These are phyloP conservation scores for Rutstroemia sp. DNA, from an alignment of 2,329 filamentous ascomycete species.

Conservation along the genomic window DNA sequence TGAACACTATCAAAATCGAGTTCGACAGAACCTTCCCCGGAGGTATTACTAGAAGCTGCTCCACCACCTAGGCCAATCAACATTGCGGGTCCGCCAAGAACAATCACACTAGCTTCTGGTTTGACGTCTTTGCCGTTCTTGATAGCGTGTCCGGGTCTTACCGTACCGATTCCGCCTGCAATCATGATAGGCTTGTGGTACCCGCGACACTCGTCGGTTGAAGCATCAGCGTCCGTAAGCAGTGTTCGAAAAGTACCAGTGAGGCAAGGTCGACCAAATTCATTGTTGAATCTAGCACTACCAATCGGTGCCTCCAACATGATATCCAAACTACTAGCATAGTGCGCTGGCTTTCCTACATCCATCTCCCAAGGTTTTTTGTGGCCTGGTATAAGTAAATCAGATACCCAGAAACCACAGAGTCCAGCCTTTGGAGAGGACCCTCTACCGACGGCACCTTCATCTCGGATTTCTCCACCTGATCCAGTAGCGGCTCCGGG, in stretches of 20 bases:
- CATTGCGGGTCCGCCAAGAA: constrained; percentile 95
- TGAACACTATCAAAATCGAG: constrained; percentile 97
- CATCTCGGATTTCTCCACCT: constrained; percentile 91
- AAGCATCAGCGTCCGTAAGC: constrained; percentile 58
- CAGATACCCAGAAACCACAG: constrained; percentile 89
- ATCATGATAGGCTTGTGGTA: constrained; percentile 99
- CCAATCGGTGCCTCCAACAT: constrained; percentile 97
- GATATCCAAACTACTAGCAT: constrained; percentile 89
- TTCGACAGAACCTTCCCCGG: constrained; percentile 81
- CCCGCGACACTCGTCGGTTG: constrained; percentile 55
- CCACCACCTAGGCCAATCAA: constrained; percentile 93
- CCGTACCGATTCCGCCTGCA: constrained; percentile 88
- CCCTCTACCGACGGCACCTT: constrained; percentile 87
- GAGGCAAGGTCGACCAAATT: constrained; percentile 86
- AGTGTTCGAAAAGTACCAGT: constrained; percentile 89
- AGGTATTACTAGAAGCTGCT: constrained; percentile 84
- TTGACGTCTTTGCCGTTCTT: constrained; percentile 75
- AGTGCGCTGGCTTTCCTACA: constrained; percentile 82
- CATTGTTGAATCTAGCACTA: constrained; percentile 93
- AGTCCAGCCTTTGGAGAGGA: constrained; percentile 91
- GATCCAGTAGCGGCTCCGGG: constrained; percentile 90
- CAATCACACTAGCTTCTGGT: constrained; percentile 83
- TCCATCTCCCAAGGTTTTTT: constrained; percentile 85
- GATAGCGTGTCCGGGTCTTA: constrained; percentile 81
- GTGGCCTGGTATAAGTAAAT: constrained; percentile 80